These are phyloP conservation scores for Pseudonitzschia delicatissima DNA, from an alignment of 108 stramenopile species.

Conservation along the genomic window DNA sequence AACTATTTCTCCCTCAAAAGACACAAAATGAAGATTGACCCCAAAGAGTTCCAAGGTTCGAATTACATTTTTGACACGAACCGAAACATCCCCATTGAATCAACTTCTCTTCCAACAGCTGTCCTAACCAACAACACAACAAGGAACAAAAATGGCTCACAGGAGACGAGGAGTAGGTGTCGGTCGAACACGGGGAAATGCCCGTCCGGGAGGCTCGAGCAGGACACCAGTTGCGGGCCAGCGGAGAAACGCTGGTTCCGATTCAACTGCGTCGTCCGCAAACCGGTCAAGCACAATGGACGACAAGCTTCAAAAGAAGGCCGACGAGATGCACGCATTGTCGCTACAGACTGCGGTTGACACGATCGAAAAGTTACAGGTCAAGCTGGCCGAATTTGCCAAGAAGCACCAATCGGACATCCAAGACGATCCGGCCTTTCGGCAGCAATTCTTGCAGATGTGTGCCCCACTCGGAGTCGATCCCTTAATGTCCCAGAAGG, in stretches of 20 bases:
- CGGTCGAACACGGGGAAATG: conserved; percentile 29
- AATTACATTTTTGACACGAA: no score
- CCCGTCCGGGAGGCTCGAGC: background rate
- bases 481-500: conserved; percentile 67
- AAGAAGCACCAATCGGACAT: conserved; percentile 87
- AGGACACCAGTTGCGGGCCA: background rate
- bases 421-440: conserved; percentile 88
- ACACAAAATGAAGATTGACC: no score
- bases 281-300: background rate
- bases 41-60: no score
- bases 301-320: conserved; percentile 53
- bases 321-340: conserved; percentile 76
- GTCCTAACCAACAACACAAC: background rate
- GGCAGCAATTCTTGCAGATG: conserved; percentile 94
- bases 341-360: conserved; percentile 76
- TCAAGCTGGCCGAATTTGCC: conserved; percentile 85
- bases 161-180: conserved; percentile 71
- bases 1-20: no score
- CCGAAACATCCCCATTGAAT: no score
- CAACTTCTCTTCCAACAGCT: no score
- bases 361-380: conserved; percentile 71
- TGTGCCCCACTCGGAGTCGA: conserved; percentile 88
- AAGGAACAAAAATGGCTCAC: conserved; percentile 44
- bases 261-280: background rate
- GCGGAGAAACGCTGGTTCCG: background rate